These are phyloP conservation scores for Sporisorium iseilematis-ciliati DNA, from an alignment of 1,284 basidiomycete species.

Conservation along the genomic window DNA sequence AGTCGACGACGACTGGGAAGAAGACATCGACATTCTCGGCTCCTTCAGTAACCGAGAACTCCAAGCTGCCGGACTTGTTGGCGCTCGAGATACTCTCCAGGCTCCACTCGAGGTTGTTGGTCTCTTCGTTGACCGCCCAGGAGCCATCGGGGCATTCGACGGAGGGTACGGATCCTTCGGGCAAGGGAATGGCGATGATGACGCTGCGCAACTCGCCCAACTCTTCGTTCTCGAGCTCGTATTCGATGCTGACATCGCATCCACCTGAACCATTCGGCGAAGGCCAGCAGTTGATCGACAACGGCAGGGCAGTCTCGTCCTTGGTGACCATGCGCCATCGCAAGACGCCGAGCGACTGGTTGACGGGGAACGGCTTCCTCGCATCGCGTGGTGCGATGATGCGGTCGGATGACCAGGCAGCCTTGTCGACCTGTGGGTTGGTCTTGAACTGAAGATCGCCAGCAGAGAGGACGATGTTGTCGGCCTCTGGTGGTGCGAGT, in stretches of 20 bases:
- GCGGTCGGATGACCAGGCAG: slow-evolving; percentile 76
- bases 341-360: slow-evolving; percentile 80
- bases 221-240: slow-evolving; percentile 84
- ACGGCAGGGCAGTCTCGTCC: slow-evolving; percentile 89
- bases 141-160: slow-evolving; percentile 82
- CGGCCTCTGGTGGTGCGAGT: slow-evolving; percentile 73
- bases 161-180: slow-evolving; percentile 80
- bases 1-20: slow-evolving; percentile 90
- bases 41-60: slow-evolving; percentile 80
- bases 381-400: slow-evolving; percentile 87
- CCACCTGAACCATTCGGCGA: slow-evolving; percentile 81
- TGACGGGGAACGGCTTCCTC: slow-evolving; percentile 85
- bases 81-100: slow-evolving; percentile 76
- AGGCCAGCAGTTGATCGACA: slow-evolving; percentile 97
- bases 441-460: slow-evolving; percentile 88
- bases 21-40: slow-evolving; percentile 86
- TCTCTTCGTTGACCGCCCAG: slow-evolving; percentile 83
- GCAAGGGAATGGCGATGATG: slow-evolving; percentile 89
- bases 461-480: slow-evolving; percentile 76
- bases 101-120: slow-evolving; percentile 86
- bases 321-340: slow-evolving; percentile 92
- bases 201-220: slow-evolving; percentile 80
- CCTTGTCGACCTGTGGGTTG: slow-evolving; percentile 93
- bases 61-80: slow-evolving; percentile 74
- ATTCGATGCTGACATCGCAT: slow-evolving; percentile 94